phyloP scores from a whole-genome alignment of 202 grass and related monocot species.

The Schoenoplectus tabernaemontani region DNA sequence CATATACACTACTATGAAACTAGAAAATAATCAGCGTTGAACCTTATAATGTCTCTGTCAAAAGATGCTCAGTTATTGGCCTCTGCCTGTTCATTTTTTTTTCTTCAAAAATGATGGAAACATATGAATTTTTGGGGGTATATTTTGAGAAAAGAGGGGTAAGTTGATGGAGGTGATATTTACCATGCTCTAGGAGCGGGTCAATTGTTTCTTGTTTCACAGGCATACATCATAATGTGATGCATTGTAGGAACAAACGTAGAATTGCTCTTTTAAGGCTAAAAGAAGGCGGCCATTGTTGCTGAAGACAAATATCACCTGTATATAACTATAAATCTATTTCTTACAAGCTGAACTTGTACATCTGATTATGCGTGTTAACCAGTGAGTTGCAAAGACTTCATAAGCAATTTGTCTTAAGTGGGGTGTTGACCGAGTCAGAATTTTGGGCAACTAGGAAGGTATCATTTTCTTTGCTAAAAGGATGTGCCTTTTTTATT shows the following conservation, averaged over 20 bases:
- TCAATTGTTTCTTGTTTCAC: background rate
- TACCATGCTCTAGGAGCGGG: background rate
- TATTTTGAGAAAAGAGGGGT: background rate
- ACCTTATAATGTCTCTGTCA: background rate
- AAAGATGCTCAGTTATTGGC: background rate
- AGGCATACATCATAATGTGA: background rate
- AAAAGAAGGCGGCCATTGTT: background rate
- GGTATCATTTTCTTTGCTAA: conserved; percentile 35
- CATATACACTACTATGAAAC: background rate
- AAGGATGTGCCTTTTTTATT: conserved; percentile 3
- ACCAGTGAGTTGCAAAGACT: conserved; percentile 83
- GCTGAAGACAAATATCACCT: background rate
- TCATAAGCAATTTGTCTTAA: conserved; percentile 87
- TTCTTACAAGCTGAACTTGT: background rate
- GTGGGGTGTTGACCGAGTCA: conserved; percentile 69
- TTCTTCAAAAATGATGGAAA: background rate
- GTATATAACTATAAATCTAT: background rate
- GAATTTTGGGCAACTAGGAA: conserved; percentile 99
- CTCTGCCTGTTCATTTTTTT: background rate
- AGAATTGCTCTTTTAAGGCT: background rate
- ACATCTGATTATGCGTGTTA: background rate
- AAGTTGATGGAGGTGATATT: background rate
- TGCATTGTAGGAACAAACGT: background rate
- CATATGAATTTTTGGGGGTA: background rate
- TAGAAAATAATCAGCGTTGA: background rate